These are phyloP conservation scores for Myotisia sp. DNA, from an alignment of 2,329 filamentous ascomycete species.

Conservation along the genomic window DNA sequence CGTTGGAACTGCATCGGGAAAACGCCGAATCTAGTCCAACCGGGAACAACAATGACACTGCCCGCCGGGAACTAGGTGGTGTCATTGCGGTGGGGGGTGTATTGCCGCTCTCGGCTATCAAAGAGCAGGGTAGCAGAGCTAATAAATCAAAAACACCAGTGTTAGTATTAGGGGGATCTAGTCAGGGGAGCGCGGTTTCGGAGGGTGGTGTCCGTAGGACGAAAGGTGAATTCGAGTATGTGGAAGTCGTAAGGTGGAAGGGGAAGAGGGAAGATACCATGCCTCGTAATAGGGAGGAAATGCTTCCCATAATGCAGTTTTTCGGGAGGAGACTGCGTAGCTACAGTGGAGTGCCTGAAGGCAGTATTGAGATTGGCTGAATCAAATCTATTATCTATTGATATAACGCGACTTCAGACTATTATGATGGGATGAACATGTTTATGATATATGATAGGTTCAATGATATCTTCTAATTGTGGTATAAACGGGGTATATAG, in stretches of 20 bases:
- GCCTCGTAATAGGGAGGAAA: conserved; percentile 72
- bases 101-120: conserved; percentile 23
- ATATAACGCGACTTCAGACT: too few species aligned
- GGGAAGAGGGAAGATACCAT: conserved; percentile 59
- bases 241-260: conserved; percentile 55
- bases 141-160: conserved; percentile 29
- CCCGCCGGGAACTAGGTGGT: conserved; percentile 20
- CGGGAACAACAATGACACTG: too few species aligned
- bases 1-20: conserved; percentile 28
- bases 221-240: conserved; percentile 51
- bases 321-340: conserved; percentile 33
- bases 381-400: neutral
- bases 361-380: conserved; percentile 30
- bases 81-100: conserved; percentile 32
- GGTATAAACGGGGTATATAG: conserved; percentile 5
- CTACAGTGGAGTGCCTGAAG: conserved; percentile 32
- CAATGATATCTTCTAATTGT: neutral
- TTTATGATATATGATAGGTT: neutral
- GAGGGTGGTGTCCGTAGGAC: conserved; percentile 49
- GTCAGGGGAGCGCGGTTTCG: conserved; percentile 38
- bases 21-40: conserved; percentile 8
- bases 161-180: conserved; percentile 28
- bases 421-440: neutral
- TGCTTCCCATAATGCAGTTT: conserved; percentile 79
- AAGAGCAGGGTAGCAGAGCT: conserved; percentile 11